Base-by-base conservation (phyloP, 345 rosid genomes). In the Gossypium thurberi region DNA sequence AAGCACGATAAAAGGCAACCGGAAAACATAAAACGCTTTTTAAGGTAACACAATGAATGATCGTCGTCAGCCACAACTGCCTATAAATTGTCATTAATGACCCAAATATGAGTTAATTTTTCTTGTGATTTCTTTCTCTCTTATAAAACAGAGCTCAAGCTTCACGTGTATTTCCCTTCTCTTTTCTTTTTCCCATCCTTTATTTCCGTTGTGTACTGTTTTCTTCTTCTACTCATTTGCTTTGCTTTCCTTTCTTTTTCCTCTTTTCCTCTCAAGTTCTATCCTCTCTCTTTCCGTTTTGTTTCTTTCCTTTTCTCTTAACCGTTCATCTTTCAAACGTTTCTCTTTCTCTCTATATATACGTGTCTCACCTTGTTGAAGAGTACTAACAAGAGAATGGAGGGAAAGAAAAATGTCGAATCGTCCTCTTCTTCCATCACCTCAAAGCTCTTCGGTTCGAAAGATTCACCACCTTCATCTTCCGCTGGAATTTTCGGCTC, bases 401-500 rank as follows among this genome's bases (percentile, higher is more conserved):
- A 90, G 73, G 87, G 85, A 76, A 77, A 77, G 73, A 87, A 84
- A 72, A 84, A 71, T 43, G 74, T 72, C 0, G 86, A 81, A 26
- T 82, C 63, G 0, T 70, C 87, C 4, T 81, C 90, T 10, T 80
- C 89, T 21, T 84, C 97, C 2, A 77, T 92, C 62, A 83, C 92
- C 42, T 82, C 85, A 64, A 87, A 92, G 78, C 84, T 92, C 78
- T 92, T 92, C 78, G 96, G 96, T n/a, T 82, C 91, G 12, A 83
- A 81, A 75, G 92, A 90, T 14, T 74, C 87, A 4, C 80, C 89
- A 4, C 80, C 89, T 52, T 72, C 94, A 14, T 81, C 93, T 10
- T 79, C 91, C 25, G 44, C 91, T 10, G 91, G 84, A 69, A 75
- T 90, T 78, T 85, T 90, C 74, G 86, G 84, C 33, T 90, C 98